Conservation (phyloP, 768 basidiomycete species). For the Thelephora aurantiotincta region DNA sequence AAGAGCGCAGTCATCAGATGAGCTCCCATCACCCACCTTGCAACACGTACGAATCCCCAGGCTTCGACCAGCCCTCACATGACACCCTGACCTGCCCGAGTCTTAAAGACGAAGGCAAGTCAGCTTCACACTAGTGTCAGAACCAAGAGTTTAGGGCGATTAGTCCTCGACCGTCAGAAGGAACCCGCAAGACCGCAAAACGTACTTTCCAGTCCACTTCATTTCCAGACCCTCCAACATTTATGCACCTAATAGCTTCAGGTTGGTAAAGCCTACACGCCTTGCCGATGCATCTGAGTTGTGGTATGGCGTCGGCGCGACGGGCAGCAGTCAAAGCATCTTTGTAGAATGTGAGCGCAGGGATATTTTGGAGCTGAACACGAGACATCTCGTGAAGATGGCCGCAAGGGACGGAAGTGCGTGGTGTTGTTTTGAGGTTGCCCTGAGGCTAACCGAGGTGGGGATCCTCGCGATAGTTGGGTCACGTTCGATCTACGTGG, state of each 20-base stretch:
- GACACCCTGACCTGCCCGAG: conserved; percentile 78
- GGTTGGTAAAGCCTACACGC: conserved; percentile 68
- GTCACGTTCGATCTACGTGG: too few species aligned
- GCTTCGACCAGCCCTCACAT: conserved; percentile 81
- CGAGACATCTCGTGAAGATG: conserved; percentile 54
- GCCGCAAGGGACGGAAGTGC: too few species aligned
- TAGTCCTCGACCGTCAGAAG: background rate
- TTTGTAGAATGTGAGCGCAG: conserved; percentile 68
- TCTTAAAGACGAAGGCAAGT: conserved; percentile 68
- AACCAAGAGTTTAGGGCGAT: background rate
- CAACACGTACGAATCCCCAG: conserved; percentile 74
- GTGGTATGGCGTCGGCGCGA: conserved; percentile 55
- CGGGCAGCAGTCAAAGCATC: conserved; percentile 48
- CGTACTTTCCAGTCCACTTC: conserved; percentile 87
- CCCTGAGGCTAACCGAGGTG: too few species aligned
- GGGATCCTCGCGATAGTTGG: too few species aligned
- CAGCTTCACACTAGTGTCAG: conserved; percentile 66
- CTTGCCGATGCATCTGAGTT: conserved; percentile 70
- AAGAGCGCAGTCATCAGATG: background rate
- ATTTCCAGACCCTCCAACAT: conserved; percentile 59
- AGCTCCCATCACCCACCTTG: conserved; percentile 58
- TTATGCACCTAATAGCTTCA: conserved; percentile 75
- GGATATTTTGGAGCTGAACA: conserved; percentile 57
- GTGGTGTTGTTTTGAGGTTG: too few species aligned
- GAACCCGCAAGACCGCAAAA: conserved; percentile 3